These are phyloP conservation scores for Parachaetomium inaequale DNA, from an alignment of 495 filamentous ascomycete species.

Conservation along the genomic window DNA sequence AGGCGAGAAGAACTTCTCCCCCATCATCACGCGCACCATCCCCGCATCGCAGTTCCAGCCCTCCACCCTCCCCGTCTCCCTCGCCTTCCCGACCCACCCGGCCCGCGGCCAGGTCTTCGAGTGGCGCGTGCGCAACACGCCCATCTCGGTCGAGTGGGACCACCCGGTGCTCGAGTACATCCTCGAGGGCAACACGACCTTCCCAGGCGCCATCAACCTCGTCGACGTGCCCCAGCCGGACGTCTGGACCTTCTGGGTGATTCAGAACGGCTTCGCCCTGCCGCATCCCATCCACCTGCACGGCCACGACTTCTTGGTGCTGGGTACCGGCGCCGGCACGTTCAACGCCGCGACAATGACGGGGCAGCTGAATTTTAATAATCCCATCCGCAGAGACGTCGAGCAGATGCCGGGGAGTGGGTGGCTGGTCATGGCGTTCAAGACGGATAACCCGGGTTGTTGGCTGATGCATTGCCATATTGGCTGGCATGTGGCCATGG, in stretches of 20 bases:
- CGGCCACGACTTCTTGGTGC: constrained; percentile 57
- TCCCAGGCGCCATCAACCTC: constrained; percentile 31
- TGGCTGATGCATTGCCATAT: constrained; percentile 51
- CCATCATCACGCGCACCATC: constrained; percentile 25
- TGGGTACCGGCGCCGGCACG: constrained; percentile 44
- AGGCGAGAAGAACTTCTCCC: constrained; percentile 27
- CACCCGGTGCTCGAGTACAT: constrained; percentile 35
- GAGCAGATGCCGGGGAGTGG: constrained; percentile 41
- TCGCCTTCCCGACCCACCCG: constrained; percentile 14
- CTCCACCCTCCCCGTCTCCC: constrained; percentile 7
- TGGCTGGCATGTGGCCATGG: constrained; percentile 49
- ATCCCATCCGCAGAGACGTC: constrained; percentile 34
- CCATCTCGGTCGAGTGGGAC: constrained; percentile 37
- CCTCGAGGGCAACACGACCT: constrained; percentile 31
- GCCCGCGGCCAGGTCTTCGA: constrained; percentile 27
- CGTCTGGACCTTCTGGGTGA: constrained; percentile 34
- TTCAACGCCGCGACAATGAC: constrained; percentile 31
- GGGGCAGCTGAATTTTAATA: constrained; percentile 37
- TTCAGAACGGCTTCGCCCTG: constrained; percentile 34
- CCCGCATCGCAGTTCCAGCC: constrained; percentile 13
- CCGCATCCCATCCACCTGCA: constrained; percentile 56
- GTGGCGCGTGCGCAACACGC: constrained; percentile 34
- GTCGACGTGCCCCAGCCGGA: constrained; percentile 30
- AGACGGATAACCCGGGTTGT: constrained; percentile 45
- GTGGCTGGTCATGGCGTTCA: constrained; percentile 43